These are phyloP conservation scores for Pholiota adiposa DNA, from an alignment of 1,284 basidiomycete species.

Conservation along the genomic window DNA sequence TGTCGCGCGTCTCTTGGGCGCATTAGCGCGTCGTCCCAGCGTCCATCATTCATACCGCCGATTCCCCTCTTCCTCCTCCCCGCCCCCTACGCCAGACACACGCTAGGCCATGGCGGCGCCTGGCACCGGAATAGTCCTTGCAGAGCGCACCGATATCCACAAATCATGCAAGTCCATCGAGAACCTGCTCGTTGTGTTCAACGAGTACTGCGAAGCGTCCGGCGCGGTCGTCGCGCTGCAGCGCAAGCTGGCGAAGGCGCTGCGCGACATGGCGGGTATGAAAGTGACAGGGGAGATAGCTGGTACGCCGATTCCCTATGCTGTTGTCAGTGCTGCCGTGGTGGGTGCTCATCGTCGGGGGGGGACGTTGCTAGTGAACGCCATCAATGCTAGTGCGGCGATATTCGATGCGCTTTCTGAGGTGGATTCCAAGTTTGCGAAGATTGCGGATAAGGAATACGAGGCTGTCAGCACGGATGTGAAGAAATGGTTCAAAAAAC, in stretches of 20 bases:
- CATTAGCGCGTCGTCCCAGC: background rate
- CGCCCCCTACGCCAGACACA: background rate
- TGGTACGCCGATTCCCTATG: conserved; percentile 46
- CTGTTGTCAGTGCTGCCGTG: background rate
- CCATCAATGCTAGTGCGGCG: conserved; percentile 61
- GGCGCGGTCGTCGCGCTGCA: conserved; percentile 64
- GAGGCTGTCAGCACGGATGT: conserved; percentile 66
- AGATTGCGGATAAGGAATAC: conserved; percentile 75
- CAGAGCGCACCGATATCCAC: conserved; percentile 72
- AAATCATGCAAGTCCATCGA: conserved; percentile 80
- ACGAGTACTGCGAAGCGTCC: conserved; percentile 75
- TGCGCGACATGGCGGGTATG: conserved; percentile 63
- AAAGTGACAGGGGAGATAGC: conserved; percentile 67
- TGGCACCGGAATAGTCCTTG: conserved; percentile 12
- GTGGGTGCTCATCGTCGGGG: conserved; percentile 8
- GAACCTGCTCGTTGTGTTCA: conserved; percentile 63
- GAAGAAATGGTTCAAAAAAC: conserved; percentile 84
- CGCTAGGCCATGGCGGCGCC: conserved; percentile 2
- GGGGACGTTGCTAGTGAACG: conserved; percentile 51
- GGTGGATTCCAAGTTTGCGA: conserved; percentile 73
- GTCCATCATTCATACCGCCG: conserved; percentile 3
- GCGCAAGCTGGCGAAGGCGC: conserved; percentile 73
- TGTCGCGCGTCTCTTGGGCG: conserved; percentile 6
- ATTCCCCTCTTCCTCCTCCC: background rate
- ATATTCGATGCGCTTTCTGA: conserved; percentile 74